Evolutionary conservation across 2,329 filamentous ascomycete genomes (phyloP).

Genomic region (Alternaria postmessia): DNA sequence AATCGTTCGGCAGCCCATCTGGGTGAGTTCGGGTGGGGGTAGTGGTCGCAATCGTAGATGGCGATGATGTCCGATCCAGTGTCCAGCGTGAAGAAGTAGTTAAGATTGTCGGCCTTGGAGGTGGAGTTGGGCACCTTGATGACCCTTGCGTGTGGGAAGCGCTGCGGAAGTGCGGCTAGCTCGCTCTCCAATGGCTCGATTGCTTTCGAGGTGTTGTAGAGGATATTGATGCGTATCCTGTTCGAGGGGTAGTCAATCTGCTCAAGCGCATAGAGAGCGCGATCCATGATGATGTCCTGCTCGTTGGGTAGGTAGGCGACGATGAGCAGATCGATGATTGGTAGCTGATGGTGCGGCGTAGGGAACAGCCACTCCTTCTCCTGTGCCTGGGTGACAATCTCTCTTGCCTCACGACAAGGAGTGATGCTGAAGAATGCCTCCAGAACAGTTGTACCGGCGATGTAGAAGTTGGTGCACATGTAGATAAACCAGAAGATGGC

Average conservation of each 20-base stretch:
- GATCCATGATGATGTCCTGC: constrained; percentile 60
- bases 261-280: constrained; percentile 57
- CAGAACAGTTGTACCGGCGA: constrained; percentile 53
- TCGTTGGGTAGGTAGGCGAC: constrained; percentile 62
- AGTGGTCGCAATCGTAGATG: constrained; percentile 62
- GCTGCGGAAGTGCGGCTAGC: constrained; percentile 49
- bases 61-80: constrained; percentile 57
- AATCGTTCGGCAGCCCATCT: constrained; percentile 60
- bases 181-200: constrained; percentile 58
- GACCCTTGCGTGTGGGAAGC: constrained; percentile 54
- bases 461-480: constrained; percentile 56
- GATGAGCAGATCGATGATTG: constrained; percentile 57
- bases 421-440: constrained; percentile 54
- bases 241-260: constrained; percentile 57
- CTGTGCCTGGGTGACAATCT: constrained; percentile 48
- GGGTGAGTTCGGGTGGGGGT: constrained; percentile 59
- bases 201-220: constrained; percentile 59
- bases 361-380: constrained; percentile 54
- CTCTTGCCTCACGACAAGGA: constrained; percentile 48
- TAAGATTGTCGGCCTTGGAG: constrained; percentile 61
- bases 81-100: constrained; percentile 57
- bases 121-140: constrained; percentile 60
- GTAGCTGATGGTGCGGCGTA: constrained; percentile 52
- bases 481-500: constrained; percentile 57
- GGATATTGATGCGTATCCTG: constrained; percentile 58